These are phyloP conservation scores for Mortierella hygrophila DNA, from an alignment of 192 early-diverging fungal species.

Conservation along the genomic window DNA sequence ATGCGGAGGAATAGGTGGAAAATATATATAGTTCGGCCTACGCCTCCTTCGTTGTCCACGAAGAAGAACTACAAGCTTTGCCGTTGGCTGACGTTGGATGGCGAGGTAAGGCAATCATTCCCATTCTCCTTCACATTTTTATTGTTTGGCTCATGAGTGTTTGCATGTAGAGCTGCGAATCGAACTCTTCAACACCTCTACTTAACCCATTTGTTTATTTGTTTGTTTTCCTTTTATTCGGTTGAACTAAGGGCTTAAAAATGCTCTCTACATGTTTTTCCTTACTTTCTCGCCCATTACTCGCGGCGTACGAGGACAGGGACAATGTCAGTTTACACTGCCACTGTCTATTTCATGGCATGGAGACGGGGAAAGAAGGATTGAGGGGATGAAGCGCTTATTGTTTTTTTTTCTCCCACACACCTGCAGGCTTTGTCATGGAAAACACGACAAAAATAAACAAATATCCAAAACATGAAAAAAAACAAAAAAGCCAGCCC, in stretches of 20 bases:
- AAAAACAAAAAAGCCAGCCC: background rate
- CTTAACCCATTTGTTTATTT: background rate
- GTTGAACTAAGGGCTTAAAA: background rate
- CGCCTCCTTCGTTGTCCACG: background rate
- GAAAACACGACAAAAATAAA: background rate
- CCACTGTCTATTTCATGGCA: background rate
- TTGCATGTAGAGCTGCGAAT: background rate
- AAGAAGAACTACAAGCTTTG: background rate
- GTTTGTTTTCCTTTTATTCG: background rate
- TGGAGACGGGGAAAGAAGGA: background rate
- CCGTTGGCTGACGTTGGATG: background rate
- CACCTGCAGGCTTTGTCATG: conserved; percentile 10
- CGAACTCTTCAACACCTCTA: background rate
- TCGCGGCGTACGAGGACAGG: background rate
- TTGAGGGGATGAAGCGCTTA: background rate
- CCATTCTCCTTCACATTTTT: background rate
- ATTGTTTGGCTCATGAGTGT: background rate
- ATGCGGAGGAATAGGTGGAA: background rate
- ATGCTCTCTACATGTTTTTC: background rate
- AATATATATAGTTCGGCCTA: background rate
- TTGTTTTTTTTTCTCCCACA: conserved; percentile 1
- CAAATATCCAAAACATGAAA: background rate
- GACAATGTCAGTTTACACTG: background rate
- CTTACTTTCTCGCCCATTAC: background rate
- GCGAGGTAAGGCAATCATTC: background rate